Evolutionary conservation across 371 early-diverging fungal species (phyloP), one percentile per base, ranked within the genome.

Genomic region (Apophysomyces sp.): DNA sequence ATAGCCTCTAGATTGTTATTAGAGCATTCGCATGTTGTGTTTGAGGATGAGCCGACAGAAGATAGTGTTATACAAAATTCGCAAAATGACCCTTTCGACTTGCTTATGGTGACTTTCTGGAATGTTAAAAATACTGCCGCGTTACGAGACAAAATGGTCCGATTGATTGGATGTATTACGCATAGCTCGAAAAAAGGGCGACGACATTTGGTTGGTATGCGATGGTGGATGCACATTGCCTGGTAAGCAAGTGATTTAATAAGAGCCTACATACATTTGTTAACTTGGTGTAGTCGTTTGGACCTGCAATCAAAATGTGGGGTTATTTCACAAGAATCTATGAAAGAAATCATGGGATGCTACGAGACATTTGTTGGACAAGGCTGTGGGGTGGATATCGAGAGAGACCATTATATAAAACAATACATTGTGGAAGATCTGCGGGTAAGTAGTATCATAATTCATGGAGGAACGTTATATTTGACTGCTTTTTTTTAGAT

Each of bases 151-250:
- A 73, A 73, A 40, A 26, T 77, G 32, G 49, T 73, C 2, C 55
- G 55, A 32, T 55, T 77, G 7, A 26, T 73, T 18, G 57, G 68
- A 1, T 65, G 66, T 18, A 58, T 71, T n/a, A 53, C 70, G 5
- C 72, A 69, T 34, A 49, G 37, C 1, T 41, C 57, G 9, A 68
- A 65, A 21, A 63, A 61, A 56, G 62, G 68, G 13, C 67, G 56
- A 24, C 54, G 58, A 15, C 72, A 71, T 52, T 18, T 72, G 0
- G 54, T 74, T 24, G 77, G 74, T 0, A 72, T 71, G 70, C 72
- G 77, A 1, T 77, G 77, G 74, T 77, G 77, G 77, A 56, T 52
- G n/a, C 67, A 68, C 44, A 67, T 77, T 31, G 61, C 74, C 16
- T 55, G 56, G 77, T 76, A 76, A 28, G 65, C 32, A 34, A 34